Conservation (phyloP, 257 asterid genomes). For the Nicotiana knightiana region DNA sequence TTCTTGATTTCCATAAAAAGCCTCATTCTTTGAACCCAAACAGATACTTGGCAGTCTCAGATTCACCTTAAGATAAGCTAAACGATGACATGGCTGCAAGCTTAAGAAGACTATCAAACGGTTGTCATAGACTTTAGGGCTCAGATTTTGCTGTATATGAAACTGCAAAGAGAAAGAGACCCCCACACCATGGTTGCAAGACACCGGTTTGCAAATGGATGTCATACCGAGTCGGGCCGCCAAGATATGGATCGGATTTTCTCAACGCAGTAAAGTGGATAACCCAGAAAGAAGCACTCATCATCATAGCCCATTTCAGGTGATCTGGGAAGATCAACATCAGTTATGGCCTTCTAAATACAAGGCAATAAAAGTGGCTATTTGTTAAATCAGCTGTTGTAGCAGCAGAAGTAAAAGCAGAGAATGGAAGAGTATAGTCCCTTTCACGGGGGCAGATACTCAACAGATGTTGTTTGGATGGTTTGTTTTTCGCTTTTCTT, state of each 20-base stretch:
- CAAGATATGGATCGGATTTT: slow-evolving; percentile 21
- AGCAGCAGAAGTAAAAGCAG: neutral
- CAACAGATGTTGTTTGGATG: too few relatives aligned
- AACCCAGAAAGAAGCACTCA: slow-evolving; percentile 7
- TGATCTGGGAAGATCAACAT: neutral
- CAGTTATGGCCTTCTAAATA: neutral
- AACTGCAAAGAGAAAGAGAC: neutral
- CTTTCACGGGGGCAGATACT: neutral
- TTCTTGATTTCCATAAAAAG: too few relatives aligned
- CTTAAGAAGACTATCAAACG: too few relatives aligned
- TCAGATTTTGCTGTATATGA: slow-evolving; percentile 10
- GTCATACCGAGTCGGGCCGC: slow-evolving; percentile 13
- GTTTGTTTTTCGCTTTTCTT: too few relatives aligned
- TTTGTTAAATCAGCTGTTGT: neutral
- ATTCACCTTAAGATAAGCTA: too few relatives aligned
- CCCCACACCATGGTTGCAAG: slow-evolving; percentile 27
- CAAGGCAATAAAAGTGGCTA: neutral
- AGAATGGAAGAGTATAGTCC: neutral
- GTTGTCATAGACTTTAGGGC: neutral
- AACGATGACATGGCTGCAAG: too few relatives aligned
- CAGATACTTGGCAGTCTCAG: too few relatives aligned
- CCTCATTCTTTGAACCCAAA: too few relatives aligned
- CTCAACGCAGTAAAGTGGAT: neutral
- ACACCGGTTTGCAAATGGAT: neutral
- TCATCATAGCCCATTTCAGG: slow-evolving; percentile 21